Evolutionary conservation across 2,329 filamentous ascomycete genomes (phyloP).

Genomic region (Paraphaeosphaeria minitans): DNA sequence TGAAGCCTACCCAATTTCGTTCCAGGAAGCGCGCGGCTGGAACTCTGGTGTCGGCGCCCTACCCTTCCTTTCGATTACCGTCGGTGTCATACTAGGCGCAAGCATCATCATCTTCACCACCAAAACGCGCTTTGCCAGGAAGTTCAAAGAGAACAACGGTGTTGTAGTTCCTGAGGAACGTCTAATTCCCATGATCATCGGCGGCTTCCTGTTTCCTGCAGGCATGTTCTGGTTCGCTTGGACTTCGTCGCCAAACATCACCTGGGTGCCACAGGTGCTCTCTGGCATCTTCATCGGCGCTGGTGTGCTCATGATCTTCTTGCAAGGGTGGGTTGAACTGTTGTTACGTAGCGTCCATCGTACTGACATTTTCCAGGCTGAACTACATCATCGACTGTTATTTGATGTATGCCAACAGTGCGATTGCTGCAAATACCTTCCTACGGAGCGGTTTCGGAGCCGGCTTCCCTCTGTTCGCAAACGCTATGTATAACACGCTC

Average conservation of each 20-base stretch:
- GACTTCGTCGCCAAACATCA: constrained; percentile 54
- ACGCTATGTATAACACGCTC: constrained; percentile 17
- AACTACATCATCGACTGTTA: constrained; percentile 56
- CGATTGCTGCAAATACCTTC: constrained; percentile 30
- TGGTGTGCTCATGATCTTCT: constrained; percentile 54
- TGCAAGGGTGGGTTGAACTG: constrained; percentile 35
- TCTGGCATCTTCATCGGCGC: constrained; percentile 50
- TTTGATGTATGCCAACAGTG: constrained; percentile 40
- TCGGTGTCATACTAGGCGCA: constrained; percentile 24
- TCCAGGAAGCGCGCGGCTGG: constrained; percentile 41
- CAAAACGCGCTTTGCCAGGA: constrained; percentile 42
- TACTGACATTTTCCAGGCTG: constrained; percentile 17
- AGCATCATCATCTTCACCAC: constrained; percentile 39
- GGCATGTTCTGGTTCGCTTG: constrained; percentile 61
- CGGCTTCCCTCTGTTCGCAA: constrained; percentile 27
- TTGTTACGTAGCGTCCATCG: no score
- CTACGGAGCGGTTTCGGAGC: constrained; percentile 24
- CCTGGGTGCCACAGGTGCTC: constrained; percentile 50
- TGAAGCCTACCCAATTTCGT: constrained; percentile 55
- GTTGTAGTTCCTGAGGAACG: constrained; percentile 52
- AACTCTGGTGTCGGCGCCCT: constrained; percentile 47
- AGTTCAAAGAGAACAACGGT: constrained; percentile 34
- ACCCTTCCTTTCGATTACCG: constrained; percentile 28
- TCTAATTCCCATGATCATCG: constrained; percentile 57
- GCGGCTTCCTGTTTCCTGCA: constrained; percentile 55